These are phyloP conservation scores for Glomus cerebriforme DNA, from an alignment of 192 early-diverging fungal genomes.

Conservation along the genomic window DNA sequence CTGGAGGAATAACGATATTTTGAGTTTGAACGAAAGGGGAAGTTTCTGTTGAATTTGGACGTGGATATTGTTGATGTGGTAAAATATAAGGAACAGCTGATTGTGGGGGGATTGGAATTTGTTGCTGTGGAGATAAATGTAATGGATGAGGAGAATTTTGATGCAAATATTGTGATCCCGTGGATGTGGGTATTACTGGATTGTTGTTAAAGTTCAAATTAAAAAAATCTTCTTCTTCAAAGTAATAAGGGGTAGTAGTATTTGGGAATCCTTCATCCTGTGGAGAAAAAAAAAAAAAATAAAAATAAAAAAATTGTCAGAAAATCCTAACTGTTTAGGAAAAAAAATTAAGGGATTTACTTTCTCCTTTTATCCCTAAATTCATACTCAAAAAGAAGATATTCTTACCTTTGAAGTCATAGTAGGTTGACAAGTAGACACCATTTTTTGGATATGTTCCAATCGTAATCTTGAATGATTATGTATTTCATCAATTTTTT, in stretches of 20 bases:
- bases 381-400: no score
- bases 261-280: no score
- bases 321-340: no score
- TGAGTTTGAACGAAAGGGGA: background rate
- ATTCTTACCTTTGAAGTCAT: background rate
- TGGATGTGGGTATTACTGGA: background rate
- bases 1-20: background rate
- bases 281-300: no score
- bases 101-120: background rate
- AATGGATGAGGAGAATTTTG: background rate
- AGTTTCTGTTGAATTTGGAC: background rate
- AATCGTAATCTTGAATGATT: background rate
- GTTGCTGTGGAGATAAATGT: background rate
- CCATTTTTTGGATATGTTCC: constrained; percentile 1
- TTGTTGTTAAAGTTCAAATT: background rate
- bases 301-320: no score
- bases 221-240: background rate
- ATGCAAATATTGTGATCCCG: background rate
- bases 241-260: background rate
- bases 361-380: no score
- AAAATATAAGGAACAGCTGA: background rate
- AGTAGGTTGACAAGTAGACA: background rate
- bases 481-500: constrained; percentile 16
- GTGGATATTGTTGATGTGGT: background rate
- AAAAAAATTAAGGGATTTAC: no score